Evolutionary conservation across 352 stramenopile genomes (phyloP).

Genomic region (Elongisporangium prolatum): DNA sequence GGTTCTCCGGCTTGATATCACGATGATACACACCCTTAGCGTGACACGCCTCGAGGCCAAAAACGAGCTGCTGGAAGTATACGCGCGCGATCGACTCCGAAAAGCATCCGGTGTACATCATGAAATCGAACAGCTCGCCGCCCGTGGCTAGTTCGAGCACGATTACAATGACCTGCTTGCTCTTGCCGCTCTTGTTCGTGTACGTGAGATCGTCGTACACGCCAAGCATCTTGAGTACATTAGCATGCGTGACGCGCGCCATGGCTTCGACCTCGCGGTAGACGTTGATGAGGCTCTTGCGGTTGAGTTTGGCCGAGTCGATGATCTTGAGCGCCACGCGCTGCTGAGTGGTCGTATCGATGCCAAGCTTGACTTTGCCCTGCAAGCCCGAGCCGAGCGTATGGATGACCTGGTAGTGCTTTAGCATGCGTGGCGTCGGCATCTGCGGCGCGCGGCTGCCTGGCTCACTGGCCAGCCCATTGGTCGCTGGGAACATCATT

Average conservation of each 20-base stretch:
- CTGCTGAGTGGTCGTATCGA: constrained; percentile 72
- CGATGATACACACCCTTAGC: constrained; percentile 84
- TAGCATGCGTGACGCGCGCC: constrained; percentile 76
- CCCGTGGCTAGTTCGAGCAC: constrained; percentile 85
- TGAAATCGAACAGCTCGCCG: constrained; percentile 90
- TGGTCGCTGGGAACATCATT: neutral
- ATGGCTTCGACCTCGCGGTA: constrained; percentile 90
- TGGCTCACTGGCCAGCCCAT: neutral
- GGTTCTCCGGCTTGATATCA: constrained; percentile 94
- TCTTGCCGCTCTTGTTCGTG: constrained; percentile 65
- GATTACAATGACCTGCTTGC: constrained; percentile 83
- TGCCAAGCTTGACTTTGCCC: constrained; percentile 87
- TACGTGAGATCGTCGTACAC: constrained; percentile 73
- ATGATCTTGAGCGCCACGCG: constrained; percentile 91
- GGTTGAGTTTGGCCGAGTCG: constrained; percentile 73
- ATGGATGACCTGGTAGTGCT: constrained; percentile 70
- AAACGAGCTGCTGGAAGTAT: constrained; percentile 87
- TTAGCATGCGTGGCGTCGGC: constrained; percentile 48
- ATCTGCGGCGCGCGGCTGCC: constrained; percentile 4
- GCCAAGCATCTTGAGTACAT: constrained; percentile 78
- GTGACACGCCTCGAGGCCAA: constrained; percentile 80
- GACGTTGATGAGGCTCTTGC: constrained; percentile 78
- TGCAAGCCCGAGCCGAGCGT: constrained; percentile 78
- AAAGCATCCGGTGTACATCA: constrained; percentile 92
- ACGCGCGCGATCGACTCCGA: constrained; percentile 80